Base-by-base conservation (phyloP, 2,329 filamentous ascomycete species). In the Orbilia blumenaviensis region DNA sequence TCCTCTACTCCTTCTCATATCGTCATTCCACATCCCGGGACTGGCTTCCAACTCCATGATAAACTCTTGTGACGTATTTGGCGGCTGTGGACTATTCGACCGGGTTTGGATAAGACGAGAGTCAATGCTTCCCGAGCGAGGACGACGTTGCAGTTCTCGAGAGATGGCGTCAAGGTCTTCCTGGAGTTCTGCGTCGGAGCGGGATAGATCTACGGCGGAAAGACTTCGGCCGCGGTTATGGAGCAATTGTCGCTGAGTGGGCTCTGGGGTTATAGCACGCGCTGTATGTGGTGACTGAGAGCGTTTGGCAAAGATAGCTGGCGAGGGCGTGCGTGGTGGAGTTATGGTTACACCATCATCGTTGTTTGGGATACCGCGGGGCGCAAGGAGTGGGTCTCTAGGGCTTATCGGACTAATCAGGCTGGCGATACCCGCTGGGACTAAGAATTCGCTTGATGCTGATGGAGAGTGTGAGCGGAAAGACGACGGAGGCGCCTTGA, bases 41-140 rank as follows among this genome's bases (percentile, higher is more conserved):
- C 71, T 75, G 34, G 71, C 71, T 44, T 75, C 71, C 34, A 75
- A 41, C 36, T 75, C 71, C 71, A 75, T 75, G 10, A 75, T 54
- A 25, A 68, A 67, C 10, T 64, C 58, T 18, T 75, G 63, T 9
- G 63, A 56, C 18, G 54, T 36, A 4, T 14, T 23, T 3, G 62
- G 44, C 7, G 68, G 68, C 14, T 38, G 29, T 1, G 69, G 69
- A 9, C 52, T 52, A 27, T 66, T 74, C 29, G 69, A 74, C 25
- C 69, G 52, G 14, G 69, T 66, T 36, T 56, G 69, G 16, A 21
- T 44, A 1, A 74, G 36, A 32, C 71, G 34, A 12, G 44, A 63
- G 4, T 63, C 60, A 38, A 75, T 68, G 32, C 71, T 75, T 21
- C 63, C 64, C 36, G 71, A 48, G 18, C 71, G 63, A 16, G 71